These are phyloP conservation scores for Salvia splendens DNA, from an alignment of 257 asterid genomes.

Conservation along the genomic window DNA sequence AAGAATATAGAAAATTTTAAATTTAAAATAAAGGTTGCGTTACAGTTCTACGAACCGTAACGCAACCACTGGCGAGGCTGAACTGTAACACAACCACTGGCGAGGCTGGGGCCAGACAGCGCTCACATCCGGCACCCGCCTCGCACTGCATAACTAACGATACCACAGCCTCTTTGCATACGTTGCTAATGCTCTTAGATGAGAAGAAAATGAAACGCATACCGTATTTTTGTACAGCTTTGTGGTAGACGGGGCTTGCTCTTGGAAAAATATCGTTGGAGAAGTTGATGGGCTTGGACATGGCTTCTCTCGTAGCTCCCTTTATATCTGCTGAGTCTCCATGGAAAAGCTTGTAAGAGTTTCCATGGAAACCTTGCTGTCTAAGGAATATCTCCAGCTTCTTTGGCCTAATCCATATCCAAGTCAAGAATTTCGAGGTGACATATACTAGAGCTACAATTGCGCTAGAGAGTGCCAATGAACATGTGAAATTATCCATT, in stretches of 20 bases:
- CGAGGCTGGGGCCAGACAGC: too few relatives aligned
- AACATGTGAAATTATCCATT: neutral
- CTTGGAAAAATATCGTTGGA: conserved; percentile 39
- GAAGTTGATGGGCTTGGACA: conserved; percentile 45
- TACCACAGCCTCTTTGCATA: too few relatives aligned
- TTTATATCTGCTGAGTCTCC: conserved; percentile 46
- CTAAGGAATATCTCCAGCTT: conserved; percentile 42
- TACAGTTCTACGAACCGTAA: too few relatives aligned
- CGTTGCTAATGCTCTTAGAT: neutral
- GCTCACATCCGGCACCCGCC: too few relatives aligned
- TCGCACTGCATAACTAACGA: too few relatives aligned
- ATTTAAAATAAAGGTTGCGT: too few relatives aligned
- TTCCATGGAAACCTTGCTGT: conserved; percentile 45
- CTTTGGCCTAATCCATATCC: conserved; percentile 46
- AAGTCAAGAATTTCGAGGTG: conserved; percentile 37
- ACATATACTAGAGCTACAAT: neutral
- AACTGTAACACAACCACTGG: too few relatives aligned
- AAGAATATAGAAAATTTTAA: too few relatives aligned
- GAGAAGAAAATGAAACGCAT: neutral
- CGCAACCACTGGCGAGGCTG: too few relatives aligned
- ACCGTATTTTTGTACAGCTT: conserved; percentile 32
- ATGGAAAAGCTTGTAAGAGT: conserved; percentile 34
- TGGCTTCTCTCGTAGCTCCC: conserved; percentile 27
- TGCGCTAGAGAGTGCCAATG: too few relatives aligned
- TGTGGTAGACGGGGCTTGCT: conserved; percentile 31